Evolutionary conservation across 1,139 yeast species (phyloP), one percentile per base, ranked within the genome.

Genomic region (Geotrichum reessii): DNA sequence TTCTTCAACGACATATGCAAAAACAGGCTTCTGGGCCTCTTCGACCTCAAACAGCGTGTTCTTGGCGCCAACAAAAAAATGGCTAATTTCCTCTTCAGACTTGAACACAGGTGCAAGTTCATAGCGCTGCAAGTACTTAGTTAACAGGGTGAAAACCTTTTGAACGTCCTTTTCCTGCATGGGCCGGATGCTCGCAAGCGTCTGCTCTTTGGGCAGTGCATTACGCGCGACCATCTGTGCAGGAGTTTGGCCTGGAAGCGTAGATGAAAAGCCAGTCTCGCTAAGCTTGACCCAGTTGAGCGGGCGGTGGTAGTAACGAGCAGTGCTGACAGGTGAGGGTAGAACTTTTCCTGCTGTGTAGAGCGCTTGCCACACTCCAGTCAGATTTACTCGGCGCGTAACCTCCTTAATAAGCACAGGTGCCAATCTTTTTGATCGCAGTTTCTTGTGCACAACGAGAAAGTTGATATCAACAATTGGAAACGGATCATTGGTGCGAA

Each of bases 391-490:
- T 66, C 98, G 81, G 70, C 99, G 82, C 3, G 99, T 93, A 64
- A 93, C 87, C 73, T 93, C 99, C 68, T 88, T 87, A 72, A 93
- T 93, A 69, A 93, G 78, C 17, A 93, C 87, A 0, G 99, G 99
- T 0, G 99, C 92, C 69, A 93, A 79, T 67, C 99, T 82, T 73
- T 93, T 93, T n/a, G 93, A 81, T 69, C 99, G 81, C 65, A 93
- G 80, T 73, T 92, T 90, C 74, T 93, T 93, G 74, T 93, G 99
- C 58, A 95, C 88, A 71, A 97, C 91, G 67, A 93, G 76, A 72
- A 93, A 95, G 74, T 93, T 93, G 74, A 93, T 91, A 69, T 93
- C 99, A 24, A 90, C 97, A 58, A 91, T 78, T 50, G 82, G 78
- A 47, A 93, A 72, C 6, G 72, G 69, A 2, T 67, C 71, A 21